Evolutionary conservation across 2,329 filamentous ascomycete genomes (phyloP).

Genomic region (Aspergillaceae sp.): DNA sequence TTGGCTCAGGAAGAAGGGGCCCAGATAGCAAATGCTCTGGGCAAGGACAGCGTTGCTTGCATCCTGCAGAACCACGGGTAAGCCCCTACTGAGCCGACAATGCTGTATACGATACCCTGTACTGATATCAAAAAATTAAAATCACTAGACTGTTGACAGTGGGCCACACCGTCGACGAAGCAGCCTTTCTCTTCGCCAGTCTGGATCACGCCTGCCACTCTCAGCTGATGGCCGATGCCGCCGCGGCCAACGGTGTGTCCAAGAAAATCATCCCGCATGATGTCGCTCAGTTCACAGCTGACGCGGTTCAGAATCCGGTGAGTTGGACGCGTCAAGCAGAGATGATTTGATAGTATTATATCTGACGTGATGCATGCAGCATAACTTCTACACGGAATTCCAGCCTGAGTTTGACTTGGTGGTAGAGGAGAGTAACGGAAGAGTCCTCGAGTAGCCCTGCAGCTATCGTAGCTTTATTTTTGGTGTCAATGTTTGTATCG

Average conservation of each 20-base stretch:
- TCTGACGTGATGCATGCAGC: conserved; percentile 16
- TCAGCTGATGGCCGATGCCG: conserved; percentile 34
- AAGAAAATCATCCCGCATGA: conserved; percentile 28
- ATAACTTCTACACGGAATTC: conserved; percentile 33
- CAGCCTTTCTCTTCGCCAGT: conserved; percentile 31
- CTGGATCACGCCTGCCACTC: conserved; percentile 36
- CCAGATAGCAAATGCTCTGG: conserved; percentile 30
- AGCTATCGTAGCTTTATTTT: no score
- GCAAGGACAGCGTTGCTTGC: conserved; percentile 33
- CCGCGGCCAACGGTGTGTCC: conserved; percentile 29
- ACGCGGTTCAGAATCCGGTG: conserved; percentile 29
- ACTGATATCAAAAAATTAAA: conserved; percentile 7
- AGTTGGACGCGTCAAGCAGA: conserved; percentile 3
- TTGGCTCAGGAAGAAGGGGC: conserved; percentile 33
- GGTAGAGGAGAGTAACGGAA: conserved; percentile 30
- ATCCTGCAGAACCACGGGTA: conserved; percentile 37
- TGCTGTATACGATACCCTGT: not conserved
- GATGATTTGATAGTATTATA: not conserved
- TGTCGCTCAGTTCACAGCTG: conserved; percentile 28
- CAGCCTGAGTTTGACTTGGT: conserved; percentile 32
- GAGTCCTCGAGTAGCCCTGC: conserved; percentile 13
- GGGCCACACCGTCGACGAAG: conserved; percentile 34
- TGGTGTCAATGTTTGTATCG: no score
- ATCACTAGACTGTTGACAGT: conserved; percentile 29
- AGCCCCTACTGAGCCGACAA: not conserved